Conservation (phyloP, 2,329 filamentous ascomycete genomes). For the Fusarium euwallaceae region DNA sequence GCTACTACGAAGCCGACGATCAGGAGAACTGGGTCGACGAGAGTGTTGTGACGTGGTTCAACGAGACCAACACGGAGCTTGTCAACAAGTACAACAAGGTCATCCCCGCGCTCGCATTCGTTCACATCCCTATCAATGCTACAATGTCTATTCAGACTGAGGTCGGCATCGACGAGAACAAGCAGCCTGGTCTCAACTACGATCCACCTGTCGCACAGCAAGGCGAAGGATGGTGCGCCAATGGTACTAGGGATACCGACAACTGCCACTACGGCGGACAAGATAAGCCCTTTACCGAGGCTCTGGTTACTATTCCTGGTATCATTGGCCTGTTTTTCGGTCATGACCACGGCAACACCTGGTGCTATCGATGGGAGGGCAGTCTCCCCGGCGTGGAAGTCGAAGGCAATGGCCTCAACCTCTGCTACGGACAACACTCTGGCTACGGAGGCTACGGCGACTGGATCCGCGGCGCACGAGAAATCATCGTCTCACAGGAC, state of each 20-base stretch:
- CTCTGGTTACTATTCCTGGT: conserved; percentile 66
- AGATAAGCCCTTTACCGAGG: conserved; percentile 73
- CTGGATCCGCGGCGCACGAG: conserved; percentile 72
- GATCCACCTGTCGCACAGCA: conserved; percentile 58
- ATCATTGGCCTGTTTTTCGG: conserved; percentile 72
- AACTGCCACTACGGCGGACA: conserved; percentile 61
- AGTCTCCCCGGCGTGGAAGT: conserved; percentile 51
- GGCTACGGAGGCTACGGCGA: conserved; percentile 79
- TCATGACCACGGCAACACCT: conserved; percentile 75
- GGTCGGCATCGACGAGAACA: conserved; percentile 51
- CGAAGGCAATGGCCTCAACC: conserved; percentile 59
- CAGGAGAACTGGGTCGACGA: conserved; percentile 59
- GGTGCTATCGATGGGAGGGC: conserved; percentile 66
- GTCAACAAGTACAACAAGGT: conserved; percentile 47
- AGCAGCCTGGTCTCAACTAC: conserved; percentile 61
- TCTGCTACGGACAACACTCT: conserved; percentile 74
- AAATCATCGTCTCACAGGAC: conserved; percentile 63
- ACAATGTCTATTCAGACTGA: conserved; percentile 56
- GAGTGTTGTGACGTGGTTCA: conserved; percentile 62
- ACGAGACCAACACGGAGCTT: conserved; percentile 43
- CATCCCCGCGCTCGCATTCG: conserved; percentile 62
- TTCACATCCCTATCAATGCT: conserved; percentile 62
- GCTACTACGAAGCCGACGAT: conserved; percentile 58
- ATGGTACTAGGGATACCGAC: conserved; percentile 52
- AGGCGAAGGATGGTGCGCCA: conserved; percentile 60